Percentiles rank a stretch among this genome's conserved stretches.
Conservation (phyloP, 768 basidiomycete species). For the Sistotremastrum suecicum region DNA sequence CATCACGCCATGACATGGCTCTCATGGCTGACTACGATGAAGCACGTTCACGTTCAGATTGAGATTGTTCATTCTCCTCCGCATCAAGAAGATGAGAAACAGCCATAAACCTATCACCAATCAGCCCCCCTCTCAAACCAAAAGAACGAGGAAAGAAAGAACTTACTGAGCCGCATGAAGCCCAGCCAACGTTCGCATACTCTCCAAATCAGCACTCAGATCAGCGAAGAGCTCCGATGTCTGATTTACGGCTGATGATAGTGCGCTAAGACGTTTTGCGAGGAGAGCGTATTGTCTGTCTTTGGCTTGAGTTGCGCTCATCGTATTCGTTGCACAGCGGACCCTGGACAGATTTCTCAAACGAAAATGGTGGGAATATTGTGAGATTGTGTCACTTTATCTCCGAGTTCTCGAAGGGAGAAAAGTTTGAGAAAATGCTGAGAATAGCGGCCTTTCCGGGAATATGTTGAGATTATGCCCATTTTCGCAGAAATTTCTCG, state of each 20-base stretch:
- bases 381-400: no score
- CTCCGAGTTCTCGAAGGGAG: no score
- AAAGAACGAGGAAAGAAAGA: no score
- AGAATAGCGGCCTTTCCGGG: no score
- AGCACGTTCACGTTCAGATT: neutral
- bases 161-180: slow-evolving; percentile 72
- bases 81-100: neutral
- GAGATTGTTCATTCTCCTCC: no score
- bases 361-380: no score
- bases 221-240: slow-evolving; percentile 69
- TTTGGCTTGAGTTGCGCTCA: slow-evolving; percentile 63
- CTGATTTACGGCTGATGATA: slow-evolving; percentile 52
- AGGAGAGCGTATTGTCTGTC: slow-evolving; percentile 71
- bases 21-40: neutral
- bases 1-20: neutral
- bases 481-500: no score
- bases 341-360: no score
- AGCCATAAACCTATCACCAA: neutral
- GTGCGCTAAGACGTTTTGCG: slow-evolving; percentile 48
- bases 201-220: slow-evolving; percentile 59
- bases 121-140: no score
- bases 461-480: no score
- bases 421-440: no score
- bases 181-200: slow-evolving; percentile 68
- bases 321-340: slow-evolving; percentile 19